Base-by-base conservation (phyloP, 2,329 filamentous ascomycete genomes). In the Periconia sp. region DNA sequence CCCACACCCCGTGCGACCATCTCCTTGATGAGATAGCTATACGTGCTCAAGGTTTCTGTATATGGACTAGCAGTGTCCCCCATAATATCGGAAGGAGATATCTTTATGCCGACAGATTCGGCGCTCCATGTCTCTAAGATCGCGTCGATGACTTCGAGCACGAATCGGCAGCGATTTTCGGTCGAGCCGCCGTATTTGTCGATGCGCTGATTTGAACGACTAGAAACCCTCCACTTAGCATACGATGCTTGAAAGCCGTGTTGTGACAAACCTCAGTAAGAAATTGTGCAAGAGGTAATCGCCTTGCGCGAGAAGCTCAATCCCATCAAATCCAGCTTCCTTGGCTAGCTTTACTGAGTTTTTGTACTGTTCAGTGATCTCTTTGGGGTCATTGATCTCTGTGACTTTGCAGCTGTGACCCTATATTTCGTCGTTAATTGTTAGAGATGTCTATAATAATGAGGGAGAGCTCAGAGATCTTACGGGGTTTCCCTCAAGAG, bases 181-280 rank as follows among this genome's bases (percentile, higher is more conserved):
- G 62, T 58, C 14, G 59, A 61, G 49, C 70, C 68, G 35, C 71
- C 71, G 53, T 74, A 74, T 15, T 44, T 47, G 46, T 72, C 70
- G 1, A 59, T 65, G 45, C 71, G 64, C 18, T 30, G 47, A 48
- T 74, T 74, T 56, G 56, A 56, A 2, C 48, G 53, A 13, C 53
- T 55, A 15, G 2, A 17, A 18, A 31, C 11, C 11, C 11, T 37
- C 15, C 3, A 11, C 15, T 37, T 37, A 37, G 33, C 11, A 14
- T 13, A n/a, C 15, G 33, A 3, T 37, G 3, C 10, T 5, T 5
- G 15, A 37, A 37, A 37, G 33, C 33, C 11, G 33, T 37, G 33
- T 11, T n/a, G 33, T 13, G 3, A 37, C 13, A 45, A 14, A 50
- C 49, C 47, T 56, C 43, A 49, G 46, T 3, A 58, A 42, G 43